Conservation (phyloP, 495 filamentous ascomycete species). For the Sporormia fimetaria region DNA sequence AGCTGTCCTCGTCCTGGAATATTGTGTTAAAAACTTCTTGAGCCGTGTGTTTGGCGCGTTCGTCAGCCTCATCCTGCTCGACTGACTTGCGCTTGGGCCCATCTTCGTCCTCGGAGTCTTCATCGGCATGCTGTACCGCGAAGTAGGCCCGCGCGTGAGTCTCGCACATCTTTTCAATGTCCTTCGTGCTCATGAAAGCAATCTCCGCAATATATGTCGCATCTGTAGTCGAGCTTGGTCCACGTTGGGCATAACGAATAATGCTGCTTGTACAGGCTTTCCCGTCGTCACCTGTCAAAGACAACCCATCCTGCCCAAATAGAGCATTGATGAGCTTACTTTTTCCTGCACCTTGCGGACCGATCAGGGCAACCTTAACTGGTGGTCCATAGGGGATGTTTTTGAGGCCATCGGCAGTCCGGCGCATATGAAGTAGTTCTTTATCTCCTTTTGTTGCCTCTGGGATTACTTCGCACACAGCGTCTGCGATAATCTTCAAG, state of each 20-base stretch:
- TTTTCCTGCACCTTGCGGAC: constrained; percentile 12
- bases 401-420: not conserved
- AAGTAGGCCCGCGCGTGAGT: not conserved
- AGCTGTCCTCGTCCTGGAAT: constrained; percentile 1
- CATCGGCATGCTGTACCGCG: not conserved
- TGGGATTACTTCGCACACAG: not conserved
- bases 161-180: constrained; percentile 2
- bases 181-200: not conserved
- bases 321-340: constrained; percentile 2
- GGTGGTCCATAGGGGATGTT: not conserved
- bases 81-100: not conserved
- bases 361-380: constrained; percentile 3
- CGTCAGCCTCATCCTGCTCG: constrained; percentile 3
- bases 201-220: not conserved
- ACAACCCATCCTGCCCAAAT: constrained; percentile 4
- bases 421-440: not conserved
- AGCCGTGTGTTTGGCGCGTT: constrained; percentile 6
- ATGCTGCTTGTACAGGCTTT: constrained; percentile 5
- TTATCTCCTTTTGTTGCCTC: constrained; percentile 1
- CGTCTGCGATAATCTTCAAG: not conserved
- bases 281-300: constrained; percentile 5
- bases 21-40: constrained; percentile 9
- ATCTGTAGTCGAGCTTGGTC: not conserved
- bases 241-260: not conserved
- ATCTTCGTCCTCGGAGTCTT: constrained; percentile 1